Evolutionary conservation across 2,329 filamentous ascomycete genomes (phyloP).

Genomic region (Aureobasidium sp.): DNA sequence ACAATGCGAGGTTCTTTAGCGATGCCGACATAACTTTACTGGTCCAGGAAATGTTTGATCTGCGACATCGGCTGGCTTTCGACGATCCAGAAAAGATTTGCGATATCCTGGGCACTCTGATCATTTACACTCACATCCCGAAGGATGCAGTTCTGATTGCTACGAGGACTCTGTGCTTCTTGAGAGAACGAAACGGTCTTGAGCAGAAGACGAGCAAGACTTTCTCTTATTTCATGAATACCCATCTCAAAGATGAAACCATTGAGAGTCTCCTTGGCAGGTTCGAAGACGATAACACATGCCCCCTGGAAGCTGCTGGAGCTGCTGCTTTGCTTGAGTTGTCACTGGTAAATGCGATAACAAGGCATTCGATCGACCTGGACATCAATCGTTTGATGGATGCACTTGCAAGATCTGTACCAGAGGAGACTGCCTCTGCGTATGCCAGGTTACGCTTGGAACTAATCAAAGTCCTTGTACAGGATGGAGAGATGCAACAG

Average conservation of each 20-base stretch:
- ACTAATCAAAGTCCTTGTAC: neutral
- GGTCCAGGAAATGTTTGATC: neutral
- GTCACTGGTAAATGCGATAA: neutral
- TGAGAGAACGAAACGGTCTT: neutral
- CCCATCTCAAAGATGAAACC: slow-evolving; percentile 12
- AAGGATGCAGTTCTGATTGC: neutral
- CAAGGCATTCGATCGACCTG: neutral
- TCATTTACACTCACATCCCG: slow-evolving; percentile 7
- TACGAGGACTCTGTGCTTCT: neutral
- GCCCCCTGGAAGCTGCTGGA: neutral
- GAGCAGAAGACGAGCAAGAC: slow-evolving; percentile 12
- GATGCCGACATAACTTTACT: slow-evolving; percentile 1
- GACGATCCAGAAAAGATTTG: neutral
- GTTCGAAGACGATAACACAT: slow-evolving; percentile 2
- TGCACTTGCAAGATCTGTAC: slow-evolving; percentile 4
- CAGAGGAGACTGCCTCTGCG: neutral
- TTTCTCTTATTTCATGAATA: slow-evolving; percentile 12
- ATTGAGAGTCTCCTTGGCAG: slow-evolving; percentile 10
- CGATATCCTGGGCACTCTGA: slow-evolving; percentile 6
- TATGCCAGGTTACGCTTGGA: slow-evolving; percentile 5
- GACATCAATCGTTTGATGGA: slow-evolving; percentile 6
- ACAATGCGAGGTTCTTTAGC: slow-evolving; percentile 5
- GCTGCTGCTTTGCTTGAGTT: neutral
- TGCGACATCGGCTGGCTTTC: neutral
- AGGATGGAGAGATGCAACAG: neutral